Base-by-base conservation (phyloP, 1,139 yeast genomes). In the Zygosaccharomyces sapae region DNA sequence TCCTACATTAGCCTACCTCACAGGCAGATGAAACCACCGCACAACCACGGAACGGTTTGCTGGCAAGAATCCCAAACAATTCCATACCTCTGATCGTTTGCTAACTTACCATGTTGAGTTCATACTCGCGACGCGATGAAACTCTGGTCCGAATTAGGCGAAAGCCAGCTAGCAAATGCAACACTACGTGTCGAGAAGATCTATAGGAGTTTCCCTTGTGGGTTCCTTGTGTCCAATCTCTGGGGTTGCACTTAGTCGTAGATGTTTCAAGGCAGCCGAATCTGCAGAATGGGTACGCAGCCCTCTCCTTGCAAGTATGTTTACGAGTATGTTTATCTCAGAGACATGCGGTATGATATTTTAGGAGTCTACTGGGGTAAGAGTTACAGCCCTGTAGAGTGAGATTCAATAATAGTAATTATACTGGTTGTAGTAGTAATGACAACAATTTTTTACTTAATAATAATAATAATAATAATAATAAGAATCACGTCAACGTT, bases 81-180 rank as follows among this genome's bases (percentile, higher is more conserved):
- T 22, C 25, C 25, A 22, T 9, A 22, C 7, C 25, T 22, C 25
- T 22, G 25, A 22, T 7, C 7, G 7, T 22, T 22, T 22, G 25
- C 7, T 22, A 22, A 22, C 25, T 31, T 31, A 31, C 34, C 34
- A 31, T 31, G 34, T 31, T 31, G 34, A 31, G 34, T 31, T 33
- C 34, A 30, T 38, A 27, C 34, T 38, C 41, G 41, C 41, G 41
- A 29, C 41, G 41, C 41, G 41, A 22, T 29, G 41, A 38, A 38
- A 38, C 41, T 22, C 19, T 9, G 7, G 7, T 38, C 41, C 41
- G 18, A 38, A 38, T 29, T 29, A 8, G 41, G 41, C 31, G 41
- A 38, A 38, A 38, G 33, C 24, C 41, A 38, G 41, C 41, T 38
- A 22, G 25, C 25, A 22, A 22, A 6, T 7, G 18, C 33, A 29